Evolutionary conservation across 768 basidiomycete genomes (phyloP).

Genomic region (Russula lepida): DNA sequence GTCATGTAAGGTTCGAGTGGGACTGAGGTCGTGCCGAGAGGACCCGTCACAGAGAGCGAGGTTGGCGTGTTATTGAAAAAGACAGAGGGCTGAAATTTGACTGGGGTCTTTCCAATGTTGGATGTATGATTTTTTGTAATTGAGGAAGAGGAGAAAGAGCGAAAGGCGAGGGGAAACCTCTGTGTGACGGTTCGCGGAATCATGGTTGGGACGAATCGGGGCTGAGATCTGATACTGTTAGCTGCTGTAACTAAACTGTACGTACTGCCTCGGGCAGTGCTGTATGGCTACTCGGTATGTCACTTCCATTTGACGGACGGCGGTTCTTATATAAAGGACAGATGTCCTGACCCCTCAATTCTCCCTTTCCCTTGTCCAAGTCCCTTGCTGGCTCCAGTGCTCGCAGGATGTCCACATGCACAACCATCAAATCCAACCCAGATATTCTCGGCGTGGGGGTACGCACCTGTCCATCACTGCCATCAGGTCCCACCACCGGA

Average conservation of each 20-base stretch:
- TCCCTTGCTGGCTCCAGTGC: background rate
- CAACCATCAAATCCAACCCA: background rate
- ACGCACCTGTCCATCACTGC: background rate
- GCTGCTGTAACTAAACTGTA: no score
- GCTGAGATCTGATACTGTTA: background rate
- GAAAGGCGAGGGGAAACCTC: slow-evolving; percentile 6
- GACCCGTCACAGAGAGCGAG: slow-evolving; percentile 49
- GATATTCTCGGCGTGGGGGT: slow-evolving; percentile 7
- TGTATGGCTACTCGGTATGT: background rate
- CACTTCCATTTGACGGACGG: background rate
- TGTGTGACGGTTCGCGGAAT: slow-evolving; percentile 4
- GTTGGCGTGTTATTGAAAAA: slow-evolving; percentile 31
- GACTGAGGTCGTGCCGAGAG: slow-evolving; percentile 43
- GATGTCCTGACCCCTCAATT: background rate
- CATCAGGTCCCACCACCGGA: background rate
- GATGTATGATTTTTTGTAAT: slow-evolving; percentile 26
- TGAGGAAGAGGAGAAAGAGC: slow-evolving; percentile 15
- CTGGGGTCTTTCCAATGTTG: slow-evolving; percentile 42
- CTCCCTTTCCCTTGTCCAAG: background rate
- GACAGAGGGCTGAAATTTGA: slow-evolving; percentile 45
- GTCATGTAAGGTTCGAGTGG: slow-evolving; percentile 41
- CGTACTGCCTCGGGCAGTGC: background rate
- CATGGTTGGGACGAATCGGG: background rate
- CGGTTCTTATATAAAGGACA: background rate
- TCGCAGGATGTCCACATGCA: slow-evolving; percentile 1